Evolutionary conservation across 495 filamentous ascomycete genomes (phyloP).

Genomic region (Annulohypoxylon stygium): DNA sequence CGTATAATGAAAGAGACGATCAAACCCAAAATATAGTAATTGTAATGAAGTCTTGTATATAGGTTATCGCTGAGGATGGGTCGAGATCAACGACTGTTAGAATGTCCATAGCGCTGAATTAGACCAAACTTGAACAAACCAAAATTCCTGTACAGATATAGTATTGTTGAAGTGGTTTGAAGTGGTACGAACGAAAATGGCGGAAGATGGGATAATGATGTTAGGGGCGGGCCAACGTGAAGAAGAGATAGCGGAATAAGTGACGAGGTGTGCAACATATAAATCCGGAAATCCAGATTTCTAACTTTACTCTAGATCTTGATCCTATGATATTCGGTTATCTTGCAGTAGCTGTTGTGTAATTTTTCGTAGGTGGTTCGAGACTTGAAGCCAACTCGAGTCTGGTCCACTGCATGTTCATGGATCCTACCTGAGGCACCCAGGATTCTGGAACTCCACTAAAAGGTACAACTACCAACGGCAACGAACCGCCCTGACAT

Average conservation of each 20-base stretch:
- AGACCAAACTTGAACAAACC: constrained; percentile 21
- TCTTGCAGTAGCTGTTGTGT: background rate
- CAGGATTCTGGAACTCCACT: background rate
- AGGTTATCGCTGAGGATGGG: constrained; percentile 35
- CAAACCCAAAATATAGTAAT: constrained; percentile 44
- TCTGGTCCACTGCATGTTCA: background rate
- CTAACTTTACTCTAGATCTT: background rate
- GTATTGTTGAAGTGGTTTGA: background rate
- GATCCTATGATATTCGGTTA: background rate
- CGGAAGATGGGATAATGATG: background rate
- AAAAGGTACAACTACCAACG: background rate
- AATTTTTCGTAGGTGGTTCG: background rate
- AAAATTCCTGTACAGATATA: background rate
- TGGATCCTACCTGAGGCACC: background rate
- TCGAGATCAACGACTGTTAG: constrained; percentile 28
- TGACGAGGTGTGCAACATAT: background rate
- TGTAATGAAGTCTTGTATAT: constrained; percentile 52
- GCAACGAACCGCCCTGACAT: background rate
- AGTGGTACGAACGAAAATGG: background rate
- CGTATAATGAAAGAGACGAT: constrained; percentile 35
- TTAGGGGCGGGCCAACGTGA: background rate
- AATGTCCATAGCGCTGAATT: constrained; percentile 38
- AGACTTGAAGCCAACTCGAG: background rate
- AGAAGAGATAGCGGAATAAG: background rate
- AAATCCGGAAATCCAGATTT: background rate